A percentile compares a stretch with the other conserved stretches of the same genome.
phyloP scores from a whole-genome alignment of 164 flowering plant species.

The Saururus chinensis region DNA sequence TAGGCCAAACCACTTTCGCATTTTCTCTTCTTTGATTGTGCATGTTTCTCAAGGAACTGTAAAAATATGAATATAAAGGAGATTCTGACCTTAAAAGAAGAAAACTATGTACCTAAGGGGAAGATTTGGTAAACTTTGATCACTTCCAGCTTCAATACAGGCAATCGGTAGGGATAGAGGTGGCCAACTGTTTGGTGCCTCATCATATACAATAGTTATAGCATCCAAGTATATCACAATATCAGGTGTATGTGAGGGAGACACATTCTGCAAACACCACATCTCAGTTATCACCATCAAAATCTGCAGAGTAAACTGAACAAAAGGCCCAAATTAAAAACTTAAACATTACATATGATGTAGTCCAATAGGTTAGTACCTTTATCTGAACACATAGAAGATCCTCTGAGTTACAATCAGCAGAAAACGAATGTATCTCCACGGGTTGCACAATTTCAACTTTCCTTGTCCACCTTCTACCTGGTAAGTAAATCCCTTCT shows the following conservation, averaged over 20 bases:
- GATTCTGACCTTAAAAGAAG: too few relatives aligned
- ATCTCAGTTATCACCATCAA: background rate
- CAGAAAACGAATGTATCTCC: constrained; percentile 71
- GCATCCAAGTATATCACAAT: constrained; percentile 75
- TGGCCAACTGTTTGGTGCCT: constrained; percentile 67
- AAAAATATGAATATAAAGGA: too few relatives aligned
- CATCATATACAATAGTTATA: constrained; percentile 76
- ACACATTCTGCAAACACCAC: constrained; percentile 67
- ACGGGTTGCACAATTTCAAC: constrained; percentile 87
- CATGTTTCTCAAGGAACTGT: too few relatives aligned
- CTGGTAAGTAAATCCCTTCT: constrained; percentile 86
- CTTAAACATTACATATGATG: background rate
- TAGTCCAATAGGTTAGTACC: constrained; percentile 24
- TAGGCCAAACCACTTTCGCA: too few relatives aligned
- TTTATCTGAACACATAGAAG: constrained; percentile 91
- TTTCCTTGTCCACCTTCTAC: constrained; percentile 89
- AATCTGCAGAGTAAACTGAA: background rate
- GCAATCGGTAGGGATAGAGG: constrained; percentile 70
- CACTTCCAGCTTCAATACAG: constrained; percentile 81
- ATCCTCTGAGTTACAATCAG: constrained; percentile 92
- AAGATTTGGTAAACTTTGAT: constrained; percentile 71
- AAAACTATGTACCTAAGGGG: constrained; percentile 51
- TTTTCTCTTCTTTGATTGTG: too few relatives aligned
- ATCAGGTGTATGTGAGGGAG: constrained; percentile 74
- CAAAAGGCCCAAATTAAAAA: background rate